Base-by-base conservation (phyloP, 176 grass and related monocot species). In the Oryza glaberrima region DNA sequence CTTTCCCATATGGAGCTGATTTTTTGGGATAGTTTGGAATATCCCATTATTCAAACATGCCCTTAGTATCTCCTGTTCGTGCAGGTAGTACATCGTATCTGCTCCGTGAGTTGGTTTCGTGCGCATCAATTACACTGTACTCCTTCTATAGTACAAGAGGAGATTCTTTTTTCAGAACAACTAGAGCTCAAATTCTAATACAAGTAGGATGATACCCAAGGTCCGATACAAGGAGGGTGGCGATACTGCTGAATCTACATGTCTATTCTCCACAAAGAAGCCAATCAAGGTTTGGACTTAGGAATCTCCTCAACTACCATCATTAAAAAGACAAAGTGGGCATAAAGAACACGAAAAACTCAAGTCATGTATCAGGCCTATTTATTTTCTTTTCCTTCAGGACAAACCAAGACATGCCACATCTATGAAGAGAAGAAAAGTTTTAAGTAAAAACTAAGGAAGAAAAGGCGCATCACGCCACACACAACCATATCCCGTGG, bases 301-400 rank as follows among this genome's bases (percentile, higher is more conserved):
- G 75, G 85, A 77, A 78, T 79, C 66, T 78, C 77, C 32, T 19
- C 16, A 49, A 75, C 49, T 38, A 81, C 68, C 49, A 25, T 48
- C 19, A 60, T 13, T 13, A 67, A 32, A 74, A 54, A 64, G 20
- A 76, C 70, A 25, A 70, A 38, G 41, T 41, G 40, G 64, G 2
- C 47, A 60, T 0, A 67, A 26, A 51, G 4, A 28, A 73, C 28
- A 87, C 47, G 30, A n/a, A 58, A 4, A 58, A 5, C 70, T 11
- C 5, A 45, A 63, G 22, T 19, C 64, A 40, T 63, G 54, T 38
- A 85, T 77, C 34, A 16, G 17, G 23, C 23, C 7, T 20, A 44
- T 44, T 44, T 44, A 10, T 44, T 44, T 44, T 44, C 7, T 66
- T 87, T 40, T 75, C 16, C 75, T 84, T 76, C 32, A 16, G 26